These are phyloP conservation scores for Pleoardoris graminearum DNA, from an alignment of 2,329 filamentous ascomycete genomes.

Conservation along the genomic window DNA sequence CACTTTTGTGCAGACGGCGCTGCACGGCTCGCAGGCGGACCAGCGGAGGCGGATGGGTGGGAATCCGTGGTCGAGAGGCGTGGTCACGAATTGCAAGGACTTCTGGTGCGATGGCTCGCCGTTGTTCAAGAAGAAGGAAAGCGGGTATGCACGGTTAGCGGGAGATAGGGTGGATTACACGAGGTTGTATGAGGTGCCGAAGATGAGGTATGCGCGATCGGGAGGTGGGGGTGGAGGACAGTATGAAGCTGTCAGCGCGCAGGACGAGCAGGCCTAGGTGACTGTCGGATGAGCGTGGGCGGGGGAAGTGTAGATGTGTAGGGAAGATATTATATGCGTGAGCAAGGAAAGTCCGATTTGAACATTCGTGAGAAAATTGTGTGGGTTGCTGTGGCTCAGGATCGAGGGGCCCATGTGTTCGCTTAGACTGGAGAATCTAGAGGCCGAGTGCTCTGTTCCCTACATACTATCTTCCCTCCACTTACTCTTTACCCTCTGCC, in stretches of 20 bases:
- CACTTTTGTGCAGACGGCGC: constrained; percentile 88
- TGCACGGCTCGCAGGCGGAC: constrained; percentile 66
- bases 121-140: constrained; percentile 73
- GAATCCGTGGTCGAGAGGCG: constrained; percentile 85
- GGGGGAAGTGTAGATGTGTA: not conserved
- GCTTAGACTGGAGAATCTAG: no score
- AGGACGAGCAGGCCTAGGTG: constrained; percentile 27
- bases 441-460: no score
- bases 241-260: constrained; percentile 63
- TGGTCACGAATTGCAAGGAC: constrained; percentile 88
- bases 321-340: not conserved
- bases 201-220: constrained; percentile 61
- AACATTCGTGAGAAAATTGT: no score
- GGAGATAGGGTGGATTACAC: constrained; percentile 85
- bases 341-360: not conserved
- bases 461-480: constrained; percentile 59
- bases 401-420: no score
- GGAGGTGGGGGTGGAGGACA: constrained; percentile 41
- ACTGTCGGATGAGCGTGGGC: not conserved
- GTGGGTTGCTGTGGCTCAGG: no score
- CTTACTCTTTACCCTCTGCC: constrained; percentile 66
- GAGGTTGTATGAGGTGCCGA: constrained; percentile 83
- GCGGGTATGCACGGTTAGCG: constrained; percentile 74
- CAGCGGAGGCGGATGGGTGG: constrained; percentile 48
- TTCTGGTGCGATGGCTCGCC: constrained; percentile 94